Percentiles rank a stretch among this genome's conserved stretches.
phyloP scores from a whole-genome alignment of 2,329 filamentous ascomycete species.

The Xylariaceae sp. region DNA sequence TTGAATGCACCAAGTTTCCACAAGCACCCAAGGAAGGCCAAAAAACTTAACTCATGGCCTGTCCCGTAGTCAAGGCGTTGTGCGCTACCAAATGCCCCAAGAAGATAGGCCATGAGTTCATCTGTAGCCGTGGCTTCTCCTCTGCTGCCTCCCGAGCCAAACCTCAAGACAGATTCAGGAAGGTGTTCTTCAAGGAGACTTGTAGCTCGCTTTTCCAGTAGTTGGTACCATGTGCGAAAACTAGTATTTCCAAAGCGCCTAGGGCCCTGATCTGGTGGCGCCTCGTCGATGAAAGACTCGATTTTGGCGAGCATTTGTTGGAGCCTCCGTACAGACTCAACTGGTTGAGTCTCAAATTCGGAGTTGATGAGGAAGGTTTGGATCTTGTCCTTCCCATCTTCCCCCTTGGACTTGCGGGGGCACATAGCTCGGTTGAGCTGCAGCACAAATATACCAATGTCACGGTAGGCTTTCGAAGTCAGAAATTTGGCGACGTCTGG shows the following conservation, averaged over 20 bases:
- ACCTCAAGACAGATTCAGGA: conserved; percentile 45
- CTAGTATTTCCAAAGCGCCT: conserved; percentile 90
- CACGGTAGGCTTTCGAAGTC: conserved; percentile 79
- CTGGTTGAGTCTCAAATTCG: conserved; percentile 49
- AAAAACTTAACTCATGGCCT: conserved; percentile 92
- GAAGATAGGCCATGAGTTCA: conserved; percentile 79
- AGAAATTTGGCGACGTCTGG: conserved; percentile 83
- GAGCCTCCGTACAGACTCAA: conserved; percentile 66
- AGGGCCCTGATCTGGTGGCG: conserved; percentile 83
- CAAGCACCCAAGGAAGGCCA: conserved; percentile 86
- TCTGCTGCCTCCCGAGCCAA: conserved; percentile 26
- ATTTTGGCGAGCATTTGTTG: conserved; percentile 70
- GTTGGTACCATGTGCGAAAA: conserved; percentile 81
- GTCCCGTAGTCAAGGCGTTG: conserved; percentile 95
- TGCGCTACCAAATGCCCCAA: conserved; percentile 85
- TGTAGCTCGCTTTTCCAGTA: conserved; percentile 66
- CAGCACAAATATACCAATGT: conserved; percentile 85
- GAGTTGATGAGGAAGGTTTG: conserved; percentile 56
- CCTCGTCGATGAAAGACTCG: conserved; percentile 72
- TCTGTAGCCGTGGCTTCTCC: conserved; percentile 56
- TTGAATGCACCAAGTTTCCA: conserved; percentile 89
- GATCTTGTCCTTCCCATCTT: conserved; percentile 46
- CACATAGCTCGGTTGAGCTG: conserved; percentile 90
- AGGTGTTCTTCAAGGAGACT: conserved; percentile 64
- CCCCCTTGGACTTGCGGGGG: conserved; percentile 60